A percentile compares a stretch with the other conserved stretches of the same genome.
These are phyloP conservation scores for Candida maltosa DNA, from an alignment of 805 yeast species.

Conservation along the genomic window DNA sequence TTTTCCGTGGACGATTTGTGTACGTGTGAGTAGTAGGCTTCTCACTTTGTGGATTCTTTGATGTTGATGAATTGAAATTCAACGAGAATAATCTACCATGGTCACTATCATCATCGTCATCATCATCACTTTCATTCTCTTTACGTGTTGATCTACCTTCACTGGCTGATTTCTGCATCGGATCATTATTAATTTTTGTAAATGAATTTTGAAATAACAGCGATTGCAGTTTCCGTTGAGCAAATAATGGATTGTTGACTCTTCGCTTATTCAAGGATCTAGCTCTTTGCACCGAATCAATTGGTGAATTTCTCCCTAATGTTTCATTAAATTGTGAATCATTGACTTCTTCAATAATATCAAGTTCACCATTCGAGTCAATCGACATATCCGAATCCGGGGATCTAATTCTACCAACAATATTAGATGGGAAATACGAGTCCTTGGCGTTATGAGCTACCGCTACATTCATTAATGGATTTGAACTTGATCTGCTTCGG, in stretches of 20 bases:
- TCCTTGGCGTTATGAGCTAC: constrained; percentile 16
- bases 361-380: constrained; percentile 13
- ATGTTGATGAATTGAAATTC: constrained; percentile 7
- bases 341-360: constrained; percentile 17
- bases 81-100: constrained; percentile 9
- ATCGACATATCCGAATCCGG: constrained; percentile 11
- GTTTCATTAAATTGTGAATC: no score
- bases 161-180: no score
- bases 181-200: no score
- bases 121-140: constrained; percentile 4
- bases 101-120: constrained; percentile 10
- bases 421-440: constrained; percentile 23
- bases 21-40: no score
- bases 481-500: constrained; percentile 16
- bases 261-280: constrained; percentile 19
- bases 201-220: no score
- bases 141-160: constrained; percentile 1
- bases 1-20: constrained; percentile 18
- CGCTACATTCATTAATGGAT: constrained; percentile 13
- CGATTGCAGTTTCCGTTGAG: constrained; percentile 6
- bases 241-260: constrained; percentile 5
- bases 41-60: constrained; percentile 1
- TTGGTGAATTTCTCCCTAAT: constrained; percentile 6
- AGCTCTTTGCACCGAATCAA: constrained; percentile 17
- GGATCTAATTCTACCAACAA: constrained; percentile 4